Base-by-base conservation (phyloP, 2,329 filamentous ascomycete species). In the Blastomyces parvus region DNA sequence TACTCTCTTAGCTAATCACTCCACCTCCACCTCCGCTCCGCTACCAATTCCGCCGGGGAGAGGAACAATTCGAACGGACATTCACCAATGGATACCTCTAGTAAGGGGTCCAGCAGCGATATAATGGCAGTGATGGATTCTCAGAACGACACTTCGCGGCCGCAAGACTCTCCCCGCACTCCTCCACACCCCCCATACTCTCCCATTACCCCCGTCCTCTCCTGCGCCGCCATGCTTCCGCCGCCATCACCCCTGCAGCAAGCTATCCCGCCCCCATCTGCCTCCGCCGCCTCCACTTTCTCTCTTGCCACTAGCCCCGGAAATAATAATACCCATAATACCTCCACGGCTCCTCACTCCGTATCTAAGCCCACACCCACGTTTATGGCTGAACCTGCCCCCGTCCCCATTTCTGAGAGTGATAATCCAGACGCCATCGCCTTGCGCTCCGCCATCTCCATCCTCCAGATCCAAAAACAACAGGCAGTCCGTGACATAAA, bases 361-460 rank as follows among this genome's bases (percentile, higher is more conserved):
- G 19, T 17, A 17, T 36, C 52, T 17, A 62, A 42, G 3, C 57
- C 52, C 2, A 22, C 64, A 17, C 50, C 64, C 6, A 44, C 60
- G 55, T 73, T 76, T 56, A 71, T 69, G 17, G 70, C 73, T 1
- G 72, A 76, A 62, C 77, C 78, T 0, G 66, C 74, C n/a, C 71
- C 78, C 2, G 71, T 79, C 2, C 78, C 79, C 11, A 75, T 81
- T 62, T 79, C 77, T 38, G 76, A 80, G 63, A 78, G 77, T 61
- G 76, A 79, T 62, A 96, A 96, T 71, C 87, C 90, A 8, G 93
- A 97, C 79, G 91, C 88, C 30, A 88, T 97, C 65, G 93, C 93
- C 5, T 82, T 97, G 64, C 87, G 88, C 67, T 90, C 89, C 33
- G 90, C 92, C 56, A 91, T 97, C 65, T 88, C 90, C 9, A 86